Base-by-base conservation (phyloP, 2,329 filamentous ascomycete genomes). In the Fusarium luffae region DNA sequence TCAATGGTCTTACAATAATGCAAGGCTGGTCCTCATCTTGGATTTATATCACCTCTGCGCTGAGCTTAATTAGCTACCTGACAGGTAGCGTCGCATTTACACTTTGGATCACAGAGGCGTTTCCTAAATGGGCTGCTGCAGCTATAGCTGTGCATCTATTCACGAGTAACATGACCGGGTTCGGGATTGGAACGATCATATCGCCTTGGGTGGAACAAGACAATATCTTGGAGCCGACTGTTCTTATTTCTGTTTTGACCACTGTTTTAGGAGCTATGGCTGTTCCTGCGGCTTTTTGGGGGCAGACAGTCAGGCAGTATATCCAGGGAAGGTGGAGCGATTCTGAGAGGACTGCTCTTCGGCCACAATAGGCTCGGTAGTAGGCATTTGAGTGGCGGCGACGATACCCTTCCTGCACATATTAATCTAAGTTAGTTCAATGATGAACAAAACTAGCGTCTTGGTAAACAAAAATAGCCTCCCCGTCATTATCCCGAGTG, bases 311-410 rank as follows among this genome's bases (percentile, higher is more conserved):
- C 0, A 49, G 70, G 5, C 70, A 72, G 41, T 72, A 59, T 27
- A 72, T 72, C 10, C 59, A 72, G 5, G 70, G 70, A 0, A 54
- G 70, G 7, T 72, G 67, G 70, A 71, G 67, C 11, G 59, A 68
- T 9, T 72, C 63, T 0, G 63, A 72, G 16, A 52, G 56, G 27
- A 67, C 67, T 25, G 70, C 70, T 6, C 57, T 72, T 0, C 67
- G 70, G 1, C 70, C 70, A 2, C 70, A 72, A n/a, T 72, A 30
- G 28, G 4, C 3, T 37, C 32, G 8, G 9, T n/a, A 37, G 34
- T 37, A 9, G 5, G 5, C 5, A n/a, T 37, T 18, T 0, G 4
- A 10, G 4, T 37, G 34, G 34, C 4, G 34, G 18, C 34, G 10
- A 37, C 4, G 18, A n/a, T 37, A 12, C 34, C 10, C 5, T 37